Conservation (phyloP, 371 early-diverging fungal genomes). For the Apophysomyces trapeziformis region DNA sequence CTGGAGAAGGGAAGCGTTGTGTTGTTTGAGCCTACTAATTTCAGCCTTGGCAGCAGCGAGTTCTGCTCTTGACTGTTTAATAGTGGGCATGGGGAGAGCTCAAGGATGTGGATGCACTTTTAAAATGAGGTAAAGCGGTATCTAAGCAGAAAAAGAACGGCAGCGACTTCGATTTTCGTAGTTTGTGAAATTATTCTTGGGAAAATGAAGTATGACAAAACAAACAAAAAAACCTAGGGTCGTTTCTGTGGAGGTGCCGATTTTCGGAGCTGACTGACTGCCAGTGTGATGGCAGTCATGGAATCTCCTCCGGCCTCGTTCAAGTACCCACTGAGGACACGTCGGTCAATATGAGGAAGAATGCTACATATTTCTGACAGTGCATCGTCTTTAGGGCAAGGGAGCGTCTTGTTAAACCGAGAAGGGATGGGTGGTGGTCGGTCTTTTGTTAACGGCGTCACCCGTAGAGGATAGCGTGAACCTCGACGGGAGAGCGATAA, state of each 20-base stretch:
- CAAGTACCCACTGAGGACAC: slow-evolving; percentile 40
- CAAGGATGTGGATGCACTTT: no score
- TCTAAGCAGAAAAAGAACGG: no score
- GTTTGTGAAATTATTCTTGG: no score
- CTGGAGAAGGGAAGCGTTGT: no score
- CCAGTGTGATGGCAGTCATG: slow-evolving; percentile 48
- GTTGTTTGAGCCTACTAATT: no score
- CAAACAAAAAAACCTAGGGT: no score
- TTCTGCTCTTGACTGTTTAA: no score
- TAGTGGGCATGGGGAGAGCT: no score
- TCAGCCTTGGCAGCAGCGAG: no score
- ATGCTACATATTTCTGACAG: slow-evolving; percentile 43
- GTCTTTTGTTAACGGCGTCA: background rate
- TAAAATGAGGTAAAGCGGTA: no score
- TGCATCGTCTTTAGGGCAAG: slow-evolving; percentile 10
- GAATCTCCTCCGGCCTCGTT: slow-evolving; percentile 45
- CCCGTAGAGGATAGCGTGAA: background rate
- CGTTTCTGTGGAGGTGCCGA: background rate
- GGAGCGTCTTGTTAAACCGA: background rate
- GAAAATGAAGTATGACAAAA: no score
- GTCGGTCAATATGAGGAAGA: slow-evolving; percentile 43
- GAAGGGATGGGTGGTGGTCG: background rate
- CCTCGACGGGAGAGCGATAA: background rate
- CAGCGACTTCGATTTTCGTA: no score
- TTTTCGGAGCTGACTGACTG: slow-evolving; percentile 42